phyloP scores from a whole-genome alignment of 2,329 filamentous ascomycete species.

The Penicillium sp. region DNA sequence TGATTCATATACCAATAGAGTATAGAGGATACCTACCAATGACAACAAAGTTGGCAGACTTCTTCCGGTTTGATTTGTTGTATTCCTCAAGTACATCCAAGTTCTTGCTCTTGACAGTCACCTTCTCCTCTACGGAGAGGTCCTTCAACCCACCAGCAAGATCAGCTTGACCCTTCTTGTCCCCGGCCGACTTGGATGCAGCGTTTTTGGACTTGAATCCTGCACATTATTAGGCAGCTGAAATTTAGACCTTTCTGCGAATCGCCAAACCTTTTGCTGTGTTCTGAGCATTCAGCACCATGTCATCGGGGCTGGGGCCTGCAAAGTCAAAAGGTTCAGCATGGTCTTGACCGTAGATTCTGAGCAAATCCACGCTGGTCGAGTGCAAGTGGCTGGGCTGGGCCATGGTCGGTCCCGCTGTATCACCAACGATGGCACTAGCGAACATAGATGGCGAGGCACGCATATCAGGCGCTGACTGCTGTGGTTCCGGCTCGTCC shows the following conservation, averaged over 20 bases:
- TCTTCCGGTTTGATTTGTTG: conserved; percentile 71
- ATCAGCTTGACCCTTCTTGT: conserved; percentile 44
- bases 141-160: conserved; percentile 50
- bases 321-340: conserved; percentile 62
- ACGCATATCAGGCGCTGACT: conserved; percentile 32
- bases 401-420: conserved; percentile 23
- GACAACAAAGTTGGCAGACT: conserved; percentile 84
- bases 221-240: conserved; percentile 42
- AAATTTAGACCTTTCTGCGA: conserved; percentile 37
- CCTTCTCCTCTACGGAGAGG: conserved; percentile 50
- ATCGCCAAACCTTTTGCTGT: conserved; percentile 69
- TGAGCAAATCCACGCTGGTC: conserved; percentile 35
- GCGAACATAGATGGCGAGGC: conserved; percentile 54
- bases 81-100: conserved; percentile 81
- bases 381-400: conserved; percentile 36
- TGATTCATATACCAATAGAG: not conserved
- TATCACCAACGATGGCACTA: conserved; percentile 40
- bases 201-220: conserved; percentile 46
- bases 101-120: conserved; percentile 68
- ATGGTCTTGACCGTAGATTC: conserved; percentile 40
- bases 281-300: conserved; percentile 79
- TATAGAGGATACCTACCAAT: conserved; percentile 61
- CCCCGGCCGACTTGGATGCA: conserved; percentile 38
- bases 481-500: conserved; percentile 14
- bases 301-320: conserved; percentile 86